phyloP scores from a whole-genome alignment of 306 rosid genomes.

The apple (Malus domestica) region DNA sequence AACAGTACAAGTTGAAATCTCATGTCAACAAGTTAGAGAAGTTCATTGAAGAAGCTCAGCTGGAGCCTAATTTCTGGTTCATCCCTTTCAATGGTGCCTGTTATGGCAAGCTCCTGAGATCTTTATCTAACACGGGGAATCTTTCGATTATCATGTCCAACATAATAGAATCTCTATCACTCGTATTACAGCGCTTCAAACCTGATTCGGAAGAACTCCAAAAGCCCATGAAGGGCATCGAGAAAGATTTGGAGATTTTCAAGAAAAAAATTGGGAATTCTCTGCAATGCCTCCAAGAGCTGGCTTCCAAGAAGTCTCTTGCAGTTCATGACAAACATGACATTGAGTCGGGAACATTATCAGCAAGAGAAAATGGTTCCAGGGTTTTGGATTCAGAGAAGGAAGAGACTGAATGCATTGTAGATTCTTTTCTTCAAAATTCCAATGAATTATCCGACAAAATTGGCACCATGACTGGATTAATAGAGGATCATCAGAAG shows the following conservation, averaged over 20 bases:
- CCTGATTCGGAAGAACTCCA: conserved; percentile 8
- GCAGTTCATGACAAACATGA: conserved; percentile 28
- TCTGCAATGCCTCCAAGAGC: conserved; percentile 25
- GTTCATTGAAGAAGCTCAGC: conserved; percentile 51
- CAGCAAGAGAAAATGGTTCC: conserved; percentile 10
- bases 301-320: conserved; percentile 26
- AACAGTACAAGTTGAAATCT: conserved; percentile 31
- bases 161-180: conserved; percentile 34
- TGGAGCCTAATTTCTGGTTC: conserved; percentile 82
- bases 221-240: conserved; percentile 20
- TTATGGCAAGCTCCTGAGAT: conserved; percentile 42
- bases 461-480: conserved; percentile 9
- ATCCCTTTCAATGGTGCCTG: conserved; percentile 45
- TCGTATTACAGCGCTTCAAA: conserved; percentile 14
- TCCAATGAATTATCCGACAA: conserved; percentile 35
- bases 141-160: conserved; percentile 26
- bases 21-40: conserved; percentile 30
- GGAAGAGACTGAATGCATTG: conserved; percentile 29
- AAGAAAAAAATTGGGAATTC: conserved; percentile 28
- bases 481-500: conserved; percentile 26
- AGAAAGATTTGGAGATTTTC: conserved; percentile 34
- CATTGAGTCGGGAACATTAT: conserved; percentile 31
- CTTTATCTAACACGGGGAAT: conserved; percentile 40
- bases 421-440: conserved; percentile 40
- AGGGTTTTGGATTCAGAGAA: conserved; percentile 22